phyloP scores from a whole-genome alignment of 106 monocot species.

The Iris macrosiphon region DNA sequence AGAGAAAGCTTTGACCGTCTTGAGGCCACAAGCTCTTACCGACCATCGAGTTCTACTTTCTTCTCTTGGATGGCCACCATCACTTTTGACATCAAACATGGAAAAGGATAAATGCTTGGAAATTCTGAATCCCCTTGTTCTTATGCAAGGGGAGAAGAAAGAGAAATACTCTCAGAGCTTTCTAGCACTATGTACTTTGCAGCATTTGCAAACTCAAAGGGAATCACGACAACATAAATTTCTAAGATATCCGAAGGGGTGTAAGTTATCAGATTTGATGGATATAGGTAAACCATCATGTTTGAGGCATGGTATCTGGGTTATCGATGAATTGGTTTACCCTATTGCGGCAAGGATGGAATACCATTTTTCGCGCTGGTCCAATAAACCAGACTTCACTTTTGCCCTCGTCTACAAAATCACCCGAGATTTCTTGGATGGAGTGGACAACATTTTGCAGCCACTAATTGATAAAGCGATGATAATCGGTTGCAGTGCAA shows the following conservation, averaged over 20 bases:
- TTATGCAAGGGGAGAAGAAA: slow-evolving; percentile 52
- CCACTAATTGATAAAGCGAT: slow-evolving; percentile 72
- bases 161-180: slow-evolving; percentile 50
- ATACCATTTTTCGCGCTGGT: slow-evolving; percentile 66
- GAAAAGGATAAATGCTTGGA: slow-evolving; percentile 13
- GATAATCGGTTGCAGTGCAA: slow-evolving; percentile 52
- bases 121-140: slow-evolving; percentile 41
- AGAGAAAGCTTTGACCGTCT: slow-evolving; percentile 36
- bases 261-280: background rate
- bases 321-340: slow-evolving; percentile 60
- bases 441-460: slow-evolving; percentile 61
- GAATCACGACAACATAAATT: slow-evolving; percentile 12
- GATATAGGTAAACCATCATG: slow-evolving; percentile 10
- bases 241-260: background rate
- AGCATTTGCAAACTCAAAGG: slow-evolving; percentile 33
- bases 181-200: slow-evolving; percentile 53
- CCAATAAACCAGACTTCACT: slow-evolving; percentile 59
- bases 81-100: slow-evolving; percentile 24
- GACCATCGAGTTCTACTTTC: slow-evolving; percentile 58
- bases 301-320: slow-evolving; percentile 39
- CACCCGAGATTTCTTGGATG: slow-evolving; percentile 51
- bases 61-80: slow-evolving; percentile 74
- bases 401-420: slow-evolving; percentile 70
- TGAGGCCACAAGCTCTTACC: slow-evolving; percentile 55
- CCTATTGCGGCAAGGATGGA: slow-evolving; percentile 58